Evolutionary conservation across 2,329 filamentous ascomycete genomes (phyloP), one percentile per base, ranked within the genome.

Genomic region (Monosporascus ibericus): DNA sequence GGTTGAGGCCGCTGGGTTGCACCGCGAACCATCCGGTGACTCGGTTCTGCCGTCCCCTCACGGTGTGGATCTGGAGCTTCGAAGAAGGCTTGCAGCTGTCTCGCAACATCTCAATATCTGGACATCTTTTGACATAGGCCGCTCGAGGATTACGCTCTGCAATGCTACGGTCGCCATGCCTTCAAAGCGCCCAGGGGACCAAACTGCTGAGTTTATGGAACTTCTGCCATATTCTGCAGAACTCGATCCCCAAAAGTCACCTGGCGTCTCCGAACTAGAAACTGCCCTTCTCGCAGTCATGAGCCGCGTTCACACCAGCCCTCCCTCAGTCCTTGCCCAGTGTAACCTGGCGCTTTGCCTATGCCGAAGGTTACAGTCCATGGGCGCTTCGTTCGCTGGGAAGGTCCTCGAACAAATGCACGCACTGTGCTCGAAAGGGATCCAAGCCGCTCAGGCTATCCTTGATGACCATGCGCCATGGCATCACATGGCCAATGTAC

Each of bases 401-500:
- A 60, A 66, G 0, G 66, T 76, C 0, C 70, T 75, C 2, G 75
- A 78, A 15, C 69, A 70, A 7, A 71, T 82, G 11, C 70, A 82
- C 3, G 65, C 65, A 0, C 66, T 82, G 3, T 70, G 73, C 0
- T 68, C 71, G 3, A 66, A 63, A 22, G 78, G 74, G 0, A 71
- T 82, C 9, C 66, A 69, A 22, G 75, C 76, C 0, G 76, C 79
- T 0, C 69, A 72, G 6, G 64, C 63, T 6, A 74, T 82, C 60
- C 66, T 77, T 0, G 67, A 70, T 2, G 63, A 66, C 9, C 68
- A 69, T 14, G 68, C 70, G 3, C 79, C 80, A 0, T 84, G 80
- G 80, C 81, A 83, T 58, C 80, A 84, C 52, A 74, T 80, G 46
- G 78, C 78, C 27, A 82, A 84, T 48, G 76, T 83, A 0, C 80